phyloP scores from a whole-genome alignment of 1,284 basidiomycete genomes.

The Cryptococcus amylolentus region DNA sequence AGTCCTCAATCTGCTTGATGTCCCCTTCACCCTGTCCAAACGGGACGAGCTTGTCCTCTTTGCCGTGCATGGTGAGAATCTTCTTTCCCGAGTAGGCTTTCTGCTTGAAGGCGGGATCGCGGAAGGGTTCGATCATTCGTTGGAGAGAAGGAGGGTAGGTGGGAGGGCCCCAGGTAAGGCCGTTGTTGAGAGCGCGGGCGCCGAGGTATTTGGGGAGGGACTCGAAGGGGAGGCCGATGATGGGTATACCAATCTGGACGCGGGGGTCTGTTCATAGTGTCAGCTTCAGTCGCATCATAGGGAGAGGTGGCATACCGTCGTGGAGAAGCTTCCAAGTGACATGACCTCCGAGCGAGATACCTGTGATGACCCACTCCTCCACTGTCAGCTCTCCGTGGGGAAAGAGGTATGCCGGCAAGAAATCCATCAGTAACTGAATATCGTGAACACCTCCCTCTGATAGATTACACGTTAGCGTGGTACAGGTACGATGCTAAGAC shows the following conservation, averaged over 20 bases:
- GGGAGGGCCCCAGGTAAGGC: conserved; percentile 56
- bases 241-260: conserved; percentile 66
- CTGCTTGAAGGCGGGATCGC: conserved; percentile 41
- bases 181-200: conserved; percentile 55
- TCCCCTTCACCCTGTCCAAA: conserved; percentile 27
- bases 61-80: conserved; percentile 63
- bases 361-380: conserved; percentile 61
- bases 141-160: conserved; percentile 60
- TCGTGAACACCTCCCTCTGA: conserved; percentile 67
- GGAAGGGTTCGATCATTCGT: conserved; percentile 52
- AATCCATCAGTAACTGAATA: conserved; percentile 74
- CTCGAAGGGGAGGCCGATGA: conserved; percentile 74
- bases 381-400: conserved; percentile 65
- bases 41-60: conserved; percentile 46
- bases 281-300: not conserved
- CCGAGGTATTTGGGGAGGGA: conserved; percentile 56
- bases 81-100: conserved; percentile 61
- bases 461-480: not conserved
- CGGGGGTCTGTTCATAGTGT: conserved; percentile 58
- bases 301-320: conserved; percentile 33
- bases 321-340: conserved; percentile 53
- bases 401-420: conserved; percentile 72
- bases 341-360: conserved; percentile 55
- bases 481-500: conserved; percentile 4
- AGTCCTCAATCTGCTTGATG: conserved; percentile 30